phyloP scores from a whole-genome alignment of 352 stramenopile species.

The Lagenidium sp. region DNA sequence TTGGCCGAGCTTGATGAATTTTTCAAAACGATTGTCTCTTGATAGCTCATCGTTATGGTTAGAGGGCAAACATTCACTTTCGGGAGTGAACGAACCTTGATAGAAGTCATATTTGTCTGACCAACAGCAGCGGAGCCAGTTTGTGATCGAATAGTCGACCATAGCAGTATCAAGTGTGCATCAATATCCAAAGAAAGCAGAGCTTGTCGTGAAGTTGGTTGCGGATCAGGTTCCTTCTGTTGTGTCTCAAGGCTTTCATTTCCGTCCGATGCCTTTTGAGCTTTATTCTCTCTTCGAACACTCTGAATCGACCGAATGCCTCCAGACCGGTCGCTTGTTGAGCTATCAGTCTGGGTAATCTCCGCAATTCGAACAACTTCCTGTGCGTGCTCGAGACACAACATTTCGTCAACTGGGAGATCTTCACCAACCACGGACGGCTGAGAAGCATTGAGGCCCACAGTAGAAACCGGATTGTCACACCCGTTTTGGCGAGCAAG shows the following conservation, averaged over 20 bases:
- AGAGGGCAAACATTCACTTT: constrained; percentile 46
- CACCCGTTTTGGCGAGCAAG: not conserved
- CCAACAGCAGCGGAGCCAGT: constrained; percentile 26
- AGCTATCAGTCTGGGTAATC: constrained; percentile 8
- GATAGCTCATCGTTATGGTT: constrained; percentile 60
- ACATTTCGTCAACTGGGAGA: constrained; percentile 59
- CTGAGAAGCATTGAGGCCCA: too few relatives aligned
- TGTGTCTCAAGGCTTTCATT: too few relatives aligned
- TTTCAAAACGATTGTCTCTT: constrained; percentile 23
- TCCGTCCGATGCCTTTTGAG: too few relatives aligned
- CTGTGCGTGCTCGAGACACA: constrained; percentile 64
- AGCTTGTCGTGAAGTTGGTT: constrained; percentile 51
- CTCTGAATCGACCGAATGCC: constrained; percentile 82
- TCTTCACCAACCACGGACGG: too few relatives aligned
- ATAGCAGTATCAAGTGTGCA: constrained; percentile 57
- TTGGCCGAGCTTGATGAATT: not conserved
- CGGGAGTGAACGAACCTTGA: constrained; percentile 43
- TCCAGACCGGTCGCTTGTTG: constrained; percentile 18
- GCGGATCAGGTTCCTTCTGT: constrained; percentile 16
- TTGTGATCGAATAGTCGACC: constrained; percentile 27
- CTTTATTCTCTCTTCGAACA: constrained; percentile 80
- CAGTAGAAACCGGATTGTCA: too few relatives aligned
- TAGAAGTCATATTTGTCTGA: constrained; percentile 49
- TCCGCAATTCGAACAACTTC: constrained; percentile 23
- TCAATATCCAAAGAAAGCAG: constrained; percentile 44